Evolutionary conservation across 2,329 filamentous ascomycete species (phyloP).

Genomic region (Fusarium staphyleae): DNA sequence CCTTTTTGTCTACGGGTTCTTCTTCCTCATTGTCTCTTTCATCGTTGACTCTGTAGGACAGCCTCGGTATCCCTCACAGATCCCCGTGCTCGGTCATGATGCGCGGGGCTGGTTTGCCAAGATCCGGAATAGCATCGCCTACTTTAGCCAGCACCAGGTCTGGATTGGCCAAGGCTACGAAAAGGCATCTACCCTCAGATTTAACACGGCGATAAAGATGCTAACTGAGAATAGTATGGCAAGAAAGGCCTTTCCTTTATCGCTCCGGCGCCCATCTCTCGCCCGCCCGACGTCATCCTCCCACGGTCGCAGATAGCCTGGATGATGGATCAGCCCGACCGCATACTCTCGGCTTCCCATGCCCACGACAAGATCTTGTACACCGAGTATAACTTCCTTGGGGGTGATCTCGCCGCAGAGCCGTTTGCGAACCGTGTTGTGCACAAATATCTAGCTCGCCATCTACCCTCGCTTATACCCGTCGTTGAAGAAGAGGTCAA

Average conservation of each 20-base stretch:
- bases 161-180: slow-evolving; percentile 55
- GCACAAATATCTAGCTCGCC: slow-evolving; percentile 53
- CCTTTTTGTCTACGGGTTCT: slow-evolving; percentile 36
- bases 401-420: slow-evolving; percentile 44
- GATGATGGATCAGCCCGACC: slow-evolving; percentile 57
- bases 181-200: slow-evolving; percentile 43
- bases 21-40: slow-evolving; percentile 50
- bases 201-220: no score
- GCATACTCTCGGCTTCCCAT: slow-evolving; percentile 49
- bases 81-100: slow-evolving; percentile 51
- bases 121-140: slow-evolving; percentile 51
- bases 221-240: slow-evolving; percentile 46
- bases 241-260: slow-evolving; percentile 52
- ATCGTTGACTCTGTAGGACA: slow-evolving; percentile 50
- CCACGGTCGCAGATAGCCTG: slow-evolving; percentile 53
- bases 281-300: slow-evolving; percentile 54
- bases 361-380: slow-evolving; percentile 52
- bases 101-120: slow-evolving; percentile 45
- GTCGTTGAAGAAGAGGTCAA: slow-evolving; percentile 52
- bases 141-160: slow-evolving; percentile 47
- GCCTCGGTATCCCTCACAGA: slow-evolving; percentile 49
- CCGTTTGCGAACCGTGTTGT: slow-evolving; percentile 52
- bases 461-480: slow-evolving; percentile 50
- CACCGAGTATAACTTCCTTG: slow-evolving; percentile 53
- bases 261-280: slow-evolving; percentile 50